Conservation (phyloP, 2,329 filamentous ascomycete species). For the Mycosphaerella sp. region DNA sequence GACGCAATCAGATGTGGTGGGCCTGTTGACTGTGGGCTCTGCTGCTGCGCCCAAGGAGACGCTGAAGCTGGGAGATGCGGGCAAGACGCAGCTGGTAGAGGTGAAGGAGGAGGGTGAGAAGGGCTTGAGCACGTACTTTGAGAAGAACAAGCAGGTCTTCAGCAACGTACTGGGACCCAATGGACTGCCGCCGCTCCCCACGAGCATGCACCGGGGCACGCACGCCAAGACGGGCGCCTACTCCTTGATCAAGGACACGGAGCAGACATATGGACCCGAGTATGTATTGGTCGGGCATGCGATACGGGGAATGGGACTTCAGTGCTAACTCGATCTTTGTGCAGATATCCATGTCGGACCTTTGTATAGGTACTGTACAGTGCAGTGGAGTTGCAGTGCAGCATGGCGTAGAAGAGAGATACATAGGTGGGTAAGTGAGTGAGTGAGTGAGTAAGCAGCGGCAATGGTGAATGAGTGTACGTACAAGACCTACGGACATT, state of each 20-base stretch:
- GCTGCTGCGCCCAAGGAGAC: conserved; percentile 68
- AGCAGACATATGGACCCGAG: conserved; percentile 58
- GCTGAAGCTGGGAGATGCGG: conserved; percentile 65
- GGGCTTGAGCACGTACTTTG: conserved; percentile 66
- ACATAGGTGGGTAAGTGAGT: background rate
- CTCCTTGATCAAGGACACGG: conserved; percentile 63
- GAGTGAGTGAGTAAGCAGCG: background rate
- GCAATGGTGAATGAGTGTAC: no score
- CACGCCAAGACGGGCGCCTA: conserved; percentile 52
- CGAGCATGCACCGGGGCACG: conserved; percentile 50
- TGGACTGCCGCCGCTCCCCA: conserved; percentile 81
- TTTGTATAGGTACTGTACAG: conserved; percentile 29
- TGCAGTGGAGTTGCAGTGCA: background rate
- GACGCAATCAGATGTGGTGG: conserved; percentile 76
- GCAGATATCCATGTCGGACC: conserved; percentile 42
- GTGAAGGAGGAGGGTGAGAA: conserved; percentile 68
- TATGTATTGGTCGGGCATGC: conserved; percentile 26
- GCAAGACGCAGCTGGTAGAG: conserved; percentile 66
- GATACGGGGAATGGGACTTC: background rate
- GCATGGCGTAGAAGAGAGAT: background rate
- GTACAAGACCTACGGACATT: no score
- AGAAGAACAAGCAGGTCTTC: conserved; percentile 52
- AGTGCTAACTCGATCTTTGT: conserved; percentile 18
- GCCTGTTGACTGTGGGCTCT: conserved; percentile 77
- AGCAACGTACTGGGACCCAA: conserved; percentile 62